Evolutionary conservation across 306 rosid species (phyloP).

Genomic region (Malus sieversii): DNA sequence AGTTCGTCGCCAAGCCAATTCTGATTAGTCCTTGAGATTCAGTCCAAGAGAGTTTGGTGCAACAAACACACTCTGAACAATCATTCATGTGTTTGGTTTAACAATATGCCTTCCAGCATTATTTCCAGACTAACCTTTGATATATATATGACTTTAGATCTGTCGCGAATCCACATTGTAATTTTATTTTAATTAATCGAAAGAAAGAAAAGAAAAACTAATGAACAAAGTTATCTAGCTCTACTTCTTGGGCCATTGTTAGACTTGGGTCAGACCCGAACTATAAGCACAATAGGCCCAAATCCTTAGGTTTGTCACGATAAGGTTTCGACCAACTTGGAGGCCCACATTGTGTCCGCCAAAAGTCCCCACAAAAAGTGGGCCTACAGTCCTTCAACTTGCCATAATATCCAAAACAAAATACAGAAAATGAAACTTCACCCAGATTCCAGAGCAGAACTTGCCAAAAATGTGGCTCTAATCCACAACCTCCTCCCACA

Average conservation of each 20-base stretch:
- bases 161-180: no score
- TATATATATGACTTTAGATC: no score
- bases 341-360: background rate
- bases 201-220: background rate
- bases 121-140: no score
- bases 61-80: no score
- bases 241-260: background rate
- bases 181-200: background rate
- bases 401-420: background rate
- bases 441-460: background rate
- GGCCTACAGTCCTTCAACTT: background rate
- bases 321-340: background rate
- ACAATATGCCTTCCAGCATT: no score
- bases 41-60: fast-evolving
- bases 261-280: background rate
- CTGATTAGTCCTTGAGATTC: no score
- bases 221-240: background rate
- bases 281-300: background rate
- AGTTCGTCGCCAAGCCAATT: no score
- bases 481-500: constrained; percentile 12
- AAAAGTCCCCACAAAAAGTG: background rate
- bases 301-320: background rate
- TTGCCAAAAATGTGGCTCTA: background rate
- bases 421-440: background rate
- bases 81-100: no score